Percentiles rank a stretch among this genome's conserved stretches.
phyloP scores from a whole-genome alignment of 208 protist species.

The Leishmania braziliensis region DNA sequence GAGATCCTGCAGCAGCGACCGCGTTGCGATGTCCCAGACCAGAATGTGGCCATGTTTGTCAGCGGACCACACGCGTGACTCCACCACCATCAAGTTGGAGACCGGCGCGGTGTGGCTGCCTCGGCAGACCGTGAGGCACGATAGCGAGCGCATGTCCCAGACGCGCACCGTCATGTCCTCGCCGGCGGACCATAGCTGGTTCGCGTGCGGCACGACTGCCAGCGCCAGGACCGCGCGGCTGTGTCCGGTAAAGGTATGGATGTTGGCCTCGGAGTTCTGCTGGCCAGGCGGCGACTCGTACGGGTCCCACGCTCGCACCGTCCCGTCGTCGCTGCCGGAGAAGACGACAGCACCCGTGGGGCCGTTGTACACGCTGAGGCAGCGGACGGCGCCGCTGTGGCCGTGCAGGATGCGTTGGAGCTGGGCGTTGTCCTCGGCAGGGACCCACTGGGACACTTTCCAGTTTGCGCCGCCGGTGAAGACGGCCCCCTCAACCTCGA shows the following conservation, averaged over 20 bases:
- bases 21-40: slow-evolving; percentile 83
- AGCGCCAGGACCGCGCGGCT: slow-evolving; percentile 51
- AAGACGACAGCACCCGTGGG: slow-evolving; percentile 72
- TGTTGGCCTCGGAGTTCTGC: slow-evolving; percentile 27
- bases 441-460: slow-evolving; percentile 76
- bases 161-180: slow-evolving; percentile 85
- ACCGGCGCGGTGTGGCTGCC: slow-evolving; percentile 69
- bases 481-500: slow-evolving; percentile 59
- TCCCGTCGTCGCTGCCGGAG: slow-evolving; percentile 81
- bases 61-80: slow-evolving; percentile 82
- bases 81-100: slow-evolving; percentile 52
- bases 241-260: slow-evolving; percentile 70
- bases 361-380: slow-evolving; percentile 53
- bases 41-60: slow-evolving; percentile 80
- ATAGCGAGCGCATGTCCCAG: slow-evolving; percentile 71
- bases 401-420: slow-evolving; percentile 62
- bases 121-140: slow-evolving; percentile 49
- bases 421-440: slow-evolving; percentile 9
- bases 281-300: slow-evolving; percentile 31
- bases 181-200: slow-evolving; percentile 82
- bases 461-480: slow-evolving; percentile 81
- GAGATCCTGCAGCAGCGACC: slow-evolving; percentile 68
- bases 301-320: slow-evolving; percentile 81
- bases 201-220: slow-evolving; percentile 50
- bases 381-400: slow-evolving; percentile 69